phyloP scores from a whole-genome alignment of 352 stramenopile genomes.

The Phytophthora ramorum region DNA sequence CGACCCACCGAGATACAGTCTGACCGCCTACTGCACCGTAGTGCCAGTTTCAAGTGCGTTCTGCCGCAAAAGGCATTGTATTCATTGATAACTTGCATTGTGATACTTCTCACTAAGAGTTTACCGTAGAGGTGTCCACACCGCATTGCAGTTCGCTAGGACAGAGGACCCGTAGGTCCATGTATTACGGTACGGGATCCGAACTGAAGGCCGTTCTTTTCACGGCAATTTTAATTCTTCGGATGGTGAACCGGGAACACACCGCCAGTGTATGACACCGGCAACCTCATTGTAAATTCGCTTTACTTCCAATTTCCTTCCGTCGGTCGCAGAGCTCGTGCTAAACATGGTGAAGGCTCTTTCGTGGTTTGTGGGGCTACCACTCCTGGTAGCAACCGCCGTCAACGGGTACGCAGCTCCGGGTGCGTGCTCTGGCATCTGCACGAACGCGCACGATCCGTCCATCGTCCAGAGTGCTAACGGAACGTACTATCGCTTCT shows the following conservation, averaged over 20 bases:
- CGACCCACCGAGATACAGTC: too few species aligned
- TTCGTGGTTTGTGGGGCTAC: slow-evolving; percentile 16
- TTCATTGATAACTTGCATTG: too few species aligned
- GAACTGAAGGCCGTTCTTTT: background rate
- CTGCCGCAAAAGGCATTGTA: too few species aligned
- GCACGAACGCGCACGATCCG: slow-evolving; percentile 47
- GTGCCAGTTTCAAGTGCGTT: too few species aligned
- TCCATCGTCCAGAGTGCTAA: slow-evolving; percentile 43
- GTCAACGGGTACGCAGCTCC: slow-evolving; percentile 28
- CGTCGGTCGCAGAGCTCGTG: background rate
- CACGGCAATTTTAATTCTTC: background rate
- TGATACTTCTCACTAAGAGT: too few species aligned
- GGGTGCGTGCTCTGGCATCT: slow-evolving; percentile 22
- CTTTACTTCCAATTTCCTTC: slow-evolving; percentile 11
- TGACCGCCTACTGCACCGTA: too few species aligned
- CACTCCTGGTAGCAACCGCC: slow-evolving; percentile 11
- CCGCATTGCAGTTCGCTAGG: too few species aligned
- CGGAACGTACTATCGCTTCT: slow-evolving; percentile 60
- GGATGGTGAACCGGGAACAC: background rate
- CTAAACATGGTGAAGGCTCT: slow-evolving; percentile 16
- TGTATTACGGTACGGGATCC: too few species aligned
- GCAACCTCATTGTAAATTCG: background rate
- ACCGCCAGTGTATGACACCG: background rate
- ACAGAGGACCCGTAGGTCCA: too few species aligned
- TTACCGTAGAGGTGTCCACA: too few species aligned